Conservation (phyloP, 2,329 filamentous ascomycete genomes). For the Ploettnerulaceae sp. region DNA sequence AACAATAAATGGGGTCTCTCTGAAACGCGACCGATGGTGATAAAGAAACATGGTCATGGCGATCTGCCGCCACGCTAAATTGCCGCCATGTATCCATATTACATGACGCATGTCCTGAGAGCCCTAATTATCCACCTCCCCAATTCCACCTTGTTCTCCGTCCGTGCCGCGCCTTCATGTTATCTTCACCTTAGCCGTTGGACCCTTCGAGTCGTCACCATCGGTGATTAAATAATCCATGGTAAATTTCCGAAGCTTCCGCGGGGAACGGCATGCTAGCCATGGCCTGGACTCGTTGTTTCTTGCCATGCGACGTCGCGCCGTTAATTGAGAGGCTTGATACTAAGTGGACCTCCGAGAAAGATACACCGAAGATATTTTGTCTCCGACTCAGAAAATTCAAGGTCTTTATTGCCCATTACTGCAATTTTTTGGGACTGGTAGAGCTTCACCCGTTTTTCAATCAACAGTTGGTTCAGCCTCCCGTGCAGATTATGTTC, state of each 20-base stretch:
- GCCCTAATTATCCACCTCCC: conserved; percentile 12
- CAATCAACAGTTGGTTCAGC: too few relatives aligned
- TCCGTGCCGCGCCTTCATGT: conserved; percentile 2
- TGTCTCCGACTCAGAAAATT: neutral
- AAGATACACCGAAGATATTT: conserved; percentile 15
- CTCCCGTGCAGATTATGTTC: too few relatives aligned
- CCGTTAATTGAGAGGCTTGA: neutral
- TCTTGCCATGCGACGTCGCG: conserved; percentile 6
- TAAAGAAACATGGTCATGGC: neutral
- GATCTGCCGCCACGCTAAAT: conserved; percentile 4
- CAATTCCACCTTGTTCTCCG: conserved; percentile 10
- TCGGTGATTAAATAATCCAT: conserved; percentile 3
- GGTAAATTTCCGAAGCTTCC: conserved; percentile 14
- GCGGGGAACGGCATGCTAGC: neutral
- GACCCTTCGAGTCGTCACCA: conserved; percentile 1
- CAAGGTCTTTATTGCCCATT: too few relatives aligned
- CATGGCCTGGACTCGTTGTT: neutral
- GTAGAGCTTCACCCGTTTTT: too few relatives aligned
- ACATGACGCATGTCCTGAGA: neutral
- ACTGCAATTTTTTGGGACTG: too few relatives aligned
- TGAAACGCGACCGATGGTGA: conserved; percentile 2
- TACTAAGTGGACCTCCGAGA: conserved; percentile 1
- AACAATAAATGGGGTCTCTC: too few relatives aligned
- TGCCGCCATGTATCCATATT: conserved; percentile 2
- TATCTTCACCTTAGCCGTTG: neutral